Base-by-base conservation (phyloP, 345 rosid species). In the Salix udensis region DNA sequence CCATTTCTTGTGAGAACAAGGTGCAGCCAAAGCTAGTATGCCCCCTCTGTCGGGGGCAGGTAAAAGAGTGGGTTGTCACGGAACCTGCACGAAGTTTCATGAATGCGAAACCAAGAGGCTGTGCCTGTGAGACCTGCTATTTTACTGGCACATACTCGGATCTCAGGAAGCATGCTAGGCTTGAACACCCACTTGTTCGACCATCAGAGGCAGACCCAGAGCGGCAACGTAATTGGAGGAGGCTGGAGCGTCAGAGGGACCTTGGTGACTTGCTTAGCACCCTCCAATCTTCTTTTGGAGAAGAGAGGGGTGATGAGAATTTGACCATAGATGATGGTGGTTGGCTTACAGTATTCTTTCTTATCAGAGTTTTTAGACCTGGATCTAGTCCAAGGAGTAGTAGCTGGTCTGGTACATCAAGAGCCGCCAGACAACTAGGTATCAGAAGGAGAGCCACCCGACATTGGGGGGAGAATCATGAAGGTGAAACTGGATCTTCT, bases 191-290 rank as follows among this genome's bases (percentile, higher is more conserved):
- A 5, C 83, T 86, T 53, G 94, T 84, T 13, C 91, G 99, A 15
- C 99, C 99, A 24, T 84, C 98, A 21, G 94, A 89, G 85, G 90
- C 90, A 72, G 97, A 93, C 78, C 99, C 97, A 10, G 99, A 91
- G 83, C 81, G 99, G 71, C 92, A 92, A 75, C 92, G 94, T 68
- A 90, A 84, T 71, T 96, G 99, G 99, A 91, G 98, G 86, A 86
- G 94, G 87, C 78, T 96, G 80, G 98, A 96, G 86, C 95, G 95
- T 34, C 97, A 93, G 85, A 90, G 99, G 82, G 99, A 96, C 74
- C 78, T 96, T 39, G 99, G 99, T 11, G 98, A 96, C 85, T 82
- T 96, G 82, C 86, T 96, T 50, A 96, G 99, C 85, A 90, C 97
- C 2, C 94, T 96, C 30, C 91, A 91, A 40, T 92, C 97, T 76